Percentiles rank a stretch among this genome's conserved stretches.
phyloP scores from a whole-genome alignment of 176 grass and related monocot genomes.

The Thinopyrum elongatum region DNA sequence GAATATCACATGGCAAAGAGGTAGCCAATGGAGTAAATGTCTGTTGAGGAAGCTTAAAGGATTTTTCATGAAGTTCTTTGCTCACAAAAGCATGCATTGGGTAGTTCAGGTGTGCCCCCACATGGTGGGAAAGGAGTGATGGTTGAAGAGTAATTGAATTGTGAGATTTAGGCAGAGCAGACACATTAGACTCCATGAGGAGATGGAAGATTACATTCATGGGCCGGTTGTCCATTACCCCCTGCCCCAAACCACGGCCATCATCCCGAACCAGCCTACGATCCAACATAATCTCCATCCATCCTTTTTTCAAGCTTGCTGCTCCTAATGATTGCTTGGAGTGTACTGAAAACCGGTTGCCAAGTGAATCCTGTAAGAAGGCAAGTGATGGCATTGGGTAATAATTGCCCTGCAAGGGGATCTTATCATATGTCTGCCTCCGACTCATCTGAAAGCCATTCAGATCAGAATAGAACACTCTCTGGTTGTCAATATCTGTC shows the following conservation, averaged over 20 bases:
- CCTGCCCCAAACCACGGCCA: conserved; percentile 89
- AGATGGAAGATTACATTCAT: conserved; percentile 87
- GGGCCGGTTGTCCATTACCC: conserved; percentile 89
- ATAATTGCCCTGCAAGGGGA: conserved; percentile 97
- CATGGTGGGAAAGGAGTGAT: conserved; percentile 77
- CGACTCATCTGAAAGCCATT: conserved; percentile 98
- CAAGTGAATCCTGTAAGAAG: conserved; percentile 83
- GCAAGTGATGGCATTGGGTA: conserved; percentile 95
- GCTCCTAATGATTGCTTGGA: conserved; percentile 85
- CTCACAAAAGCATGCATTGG: conserved; percentile 84
- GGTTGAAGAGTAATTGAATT: conserved; percentile 71
- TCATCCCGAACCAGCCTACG: conserved; percentile 81
- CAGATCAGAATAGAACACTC: conserved; percentile 91
- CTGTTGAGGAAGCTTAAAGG: conserved; percentile 44
- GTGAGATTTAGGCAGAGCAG: conserved; percentile 66
- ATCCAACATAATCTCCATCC: conserved; percentile 98
- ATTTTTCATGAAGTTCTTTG: conserved; percentile 52
- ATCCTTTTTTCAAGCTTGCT: conserved; percentile 92
- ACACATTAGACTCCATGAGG: conserved; percentile 79
- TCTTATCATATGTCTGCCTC: conserved; percentile 91
- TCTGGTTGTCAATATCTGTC: conserved; percentile 84
- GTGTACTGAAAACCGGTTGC: conserved; percentile 86
- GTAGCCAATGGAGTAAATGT: conserved; percentile 65
- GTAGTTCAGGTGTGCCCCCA: conserved; percentile 79
- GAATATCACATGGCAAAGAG: conserved; percentile 89